Evolutionary conservation across 306 rosid genomes (phyloP), one percentile per base, ranked within the genome.

Genomic region (Cicer pinnatifidum): DNA sequence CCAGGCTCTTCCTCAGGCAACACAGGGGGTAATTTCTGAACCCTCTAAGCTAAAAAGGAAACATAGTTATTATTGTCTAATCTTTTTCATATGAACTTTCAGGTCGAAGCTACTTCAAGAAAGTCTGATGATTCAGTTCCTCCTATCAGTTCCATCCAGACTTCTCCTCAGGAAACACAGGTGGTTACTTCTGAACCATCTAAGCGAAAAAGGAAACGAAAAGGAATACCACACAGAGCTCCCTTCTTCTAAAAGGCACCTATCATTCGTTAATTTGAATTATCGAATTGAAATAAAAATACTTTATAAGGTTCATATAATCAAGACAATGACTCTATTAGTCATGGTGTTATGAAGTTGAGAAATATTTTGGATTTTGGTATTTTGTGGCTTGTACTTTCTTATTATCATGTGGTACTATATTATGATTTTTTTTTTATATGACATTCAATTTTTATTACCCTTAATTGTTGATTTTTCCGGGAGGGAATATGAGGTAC

Each of bases 181-280:
- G 68, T n/a, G 50, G 48, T 45, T 45, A 3, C 8, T 53, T n/a
- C 68, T 67, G 71, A 16, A 67, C 57, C 35, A 45, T 46, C 7
- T 5, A 44, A n/a, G 47, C 6, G n/a, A 4, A 1, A 6, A 9
- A 72, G 68, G 41, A 84, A 13, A 72, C 79, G 89, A 76, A 87
- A 85, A 76, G 87, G 89, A 85, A 82, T 20, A 71, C 89, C 91
- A 2, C 35, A 23, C 10, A 80, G 87, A 46, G 85, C 91, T 83
- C 91, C 88, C 35, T 67, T 87, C 67, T 80, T 82, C 78, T 84
- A 48, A 79, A 72, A 61, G 60, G 9, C 16, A 10, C 33, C 13
- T 13, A 17, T 64, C 15, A 46, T 61, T 45, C 8, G 10, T 8
- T 9, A 1, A 10, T 66, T 9, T 50, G 19, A 28, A 51, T 48